Percentiles rank a stretch among this genome's conserved stretches.
phyloP scores from a whole-genome alignment of 2,329 filamentous ascomycete genomes.

The Rasamsonia emersonii region DNA sequence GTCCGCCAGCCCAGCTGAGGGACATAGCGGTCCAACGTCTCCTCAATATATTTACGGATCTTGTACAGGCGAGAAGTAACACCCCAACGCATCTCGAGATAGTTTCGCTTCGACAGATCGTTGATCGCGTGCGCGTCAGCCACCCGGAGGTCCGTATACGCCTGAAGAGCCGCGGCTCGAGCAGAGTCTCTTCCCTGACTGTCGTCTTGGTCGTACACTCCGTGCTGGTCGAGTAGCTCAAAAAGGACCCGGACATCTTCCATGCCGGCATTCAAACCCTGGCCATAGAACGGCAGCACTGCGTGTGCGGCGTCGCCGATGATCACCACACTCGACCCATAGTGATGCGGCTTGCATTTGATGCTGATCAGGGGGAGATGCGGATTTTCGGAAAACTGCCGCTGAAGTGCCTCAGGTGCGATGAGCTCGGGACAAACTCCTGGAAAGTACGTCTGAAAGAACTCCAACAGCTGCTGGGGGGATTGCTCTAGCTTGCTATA shows the following conservation, averaged over 20 bases:
- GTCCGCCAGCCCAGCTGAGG: conserved; percentile 81
- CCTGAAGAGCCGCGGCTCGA: conserved; percentile 48
- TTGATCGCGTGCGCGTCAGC: conserved; percentile 84
- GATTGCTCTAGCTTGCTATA: conserved; percentile 60
- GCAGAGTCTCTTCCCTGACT: conserved; percentile 38
- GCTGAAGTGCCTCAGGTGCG: conserved; percentile 55
- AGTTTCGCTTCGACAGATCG: conserved; percentile 83
- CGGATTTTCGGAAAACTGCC: conserved; percentile 72
- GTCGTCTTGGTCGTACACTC: conserved; percentile 30
- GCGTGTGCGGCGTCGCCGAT: conserved; percentile 92
- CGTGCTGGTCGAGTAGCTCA: conserved; percentile 64
- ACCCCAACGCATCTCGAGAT: conserved; percentile 83
- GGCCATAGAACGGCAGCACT: conserved; percentile 97
- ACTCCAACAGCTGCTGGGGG: conserved; percentile 64
- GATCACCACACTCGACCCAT: conserved; percentile 66
- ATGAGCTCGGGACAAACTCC: conserved; percentile 60
- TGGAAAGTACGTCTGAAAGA: conserved; percentile 79
- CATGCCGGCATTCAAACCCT: conserved; percentile 94
- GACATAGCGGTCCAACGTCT: conserved; percentile 66
- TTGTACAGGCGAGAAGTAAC: conserved; percentile 72
- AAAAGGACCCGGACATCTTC: conserved; percentile 91
- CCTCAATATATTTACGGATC: conserved; percentile 77
- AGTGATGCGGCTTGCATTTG: conserved; percentile 86
- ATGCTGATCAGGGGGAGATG: conserved; percentile 90
- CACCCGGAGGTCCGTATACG: conserved; percentile 66